phyloP scores from a whole-genome alignment of 352 stramenopile species.

The Blastocystis sp. region DNA sequence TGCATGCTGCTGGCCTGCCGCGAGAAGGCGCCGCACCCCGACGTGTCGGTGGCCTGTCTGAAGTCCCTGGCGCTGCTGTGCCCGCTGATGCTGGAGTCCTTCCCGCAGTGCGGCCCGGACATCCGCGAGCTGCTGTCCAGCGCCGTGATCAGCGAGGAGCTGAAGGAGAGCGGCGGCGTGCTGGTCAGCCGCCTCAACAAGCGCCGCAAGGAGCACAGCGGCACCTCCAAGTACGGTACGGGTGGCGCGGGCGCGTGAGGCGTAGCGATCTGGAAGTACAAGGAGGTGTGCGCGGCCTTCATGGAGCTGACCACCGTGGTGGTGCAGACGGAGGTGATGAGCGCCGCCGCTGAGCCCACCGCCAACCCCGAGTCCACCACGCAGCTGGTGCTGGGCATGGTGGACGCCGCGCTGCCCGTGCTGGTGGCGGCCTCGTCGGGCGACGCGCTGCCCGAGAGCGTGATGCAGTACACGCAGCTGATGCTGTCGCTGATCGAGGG shows the following conservation, averaged over 20 bases:
- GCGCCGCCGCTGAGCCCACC: neutral
- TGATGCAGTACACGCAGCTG: neutral
- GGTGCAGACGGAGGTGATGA: slow-evolving; percentile 1
- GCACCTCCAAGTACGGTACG: slow-evolving; percentile 22
- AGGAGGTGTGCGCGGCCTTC: neutral
- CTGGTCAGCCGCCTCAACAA: neutral
- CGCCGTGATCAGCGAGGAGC: neutral
- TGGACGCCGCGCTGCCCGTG: neutral
- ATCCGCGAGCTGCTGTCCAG: slow-evolving; percentile 18
- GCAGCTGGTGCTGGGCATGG: slow-evolving; percentile 5
- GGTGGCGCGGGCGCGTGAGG: neutral
- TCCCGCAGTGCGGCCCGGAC: neutral
- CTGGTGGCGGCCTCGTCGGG: neutral
- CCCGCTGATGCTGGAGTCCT: slow-evolving; percentile 29
- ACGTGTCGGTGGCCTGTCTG: neutral
- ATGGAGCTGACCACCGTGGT: neutral
- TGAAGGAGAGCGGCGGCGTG: neutral
- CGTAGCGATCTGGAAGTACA: slow-evolving; percentile 55
- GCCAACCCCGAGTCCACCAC: neutral
- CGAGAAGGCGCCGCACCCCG: neutral
- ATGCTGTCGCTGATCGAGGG: neutral
- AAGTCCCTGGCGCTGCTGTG: neutral
- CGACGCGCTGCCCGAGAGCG: neutral
- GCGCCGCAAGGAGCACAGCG: neutral
- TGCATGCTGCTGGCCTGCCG: slow-evolving; percentile 10